These are phyloP conservation scores for Prinsepia uniflora DNA, from an alignment of 306 rosid species.

Conservation along the genomic window DNA sequence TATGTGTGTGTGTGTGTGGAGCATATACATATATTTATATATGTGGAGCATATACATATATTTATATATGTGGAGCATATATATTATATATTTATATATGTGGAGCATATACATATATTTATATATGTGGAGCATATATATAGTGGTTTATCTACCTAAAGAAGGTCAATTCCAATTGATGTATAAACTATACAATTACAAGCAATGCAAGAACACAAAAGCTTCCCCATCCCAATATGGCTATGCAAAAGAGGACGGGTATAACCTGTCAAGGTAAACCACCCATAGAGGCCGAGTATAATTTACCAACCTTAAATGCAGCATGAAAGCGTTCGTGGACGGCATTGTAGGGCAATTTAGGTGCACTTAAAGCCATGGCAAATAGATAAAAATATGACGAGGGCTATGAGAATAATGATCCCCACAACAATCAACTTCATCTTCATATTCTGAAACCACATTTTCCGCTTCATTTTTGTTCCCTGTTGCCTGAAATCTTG, in stretches of 20 bases:
- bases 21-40: no score
- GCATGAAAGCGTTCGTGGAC: not conserved
- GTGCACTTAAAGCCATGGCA: conserved; percentile 65
- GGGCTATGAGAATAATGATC: conserved; percentile 46
- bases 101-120: no score
- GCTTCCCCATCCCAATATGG: conserved; percentile 21
- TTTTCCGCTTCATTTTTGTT: conserved; percentile 72
- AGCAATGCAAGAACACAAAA: conserved; percentile 25
- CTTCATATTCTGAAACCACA: conserved; percentile 97
- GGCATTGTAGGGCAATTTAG: conserved; percentile 12
- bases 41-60: no score
- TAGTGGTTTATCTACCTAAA: conserved; percentile 21
- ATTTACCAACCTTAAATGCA: conserved; percentile 7
- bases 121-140: conserved; percentile 12
- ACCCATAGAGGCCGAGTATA: conserved; percentile 5
- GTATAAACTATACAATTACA: conserved; percentile 25
- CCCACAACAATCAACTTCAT: conserved; percentile 71
- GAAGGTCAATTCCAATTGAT: not conserved
- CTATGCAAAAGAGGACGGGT: conserved; percentile 18
- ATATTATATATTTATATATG: no score
- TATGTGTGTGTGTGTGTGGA: no score
- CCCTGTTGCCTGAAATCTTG: conserved; percentile 76
- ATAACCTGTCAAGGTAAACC: conserved; percentile 16
- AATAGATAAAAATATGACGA: conserved; percentile 56
- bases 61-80: no score